Evolutionary conservation across 768 basidiomycete species (phyloP).

Genomic region (Wakefieldia striispora): DNA sequence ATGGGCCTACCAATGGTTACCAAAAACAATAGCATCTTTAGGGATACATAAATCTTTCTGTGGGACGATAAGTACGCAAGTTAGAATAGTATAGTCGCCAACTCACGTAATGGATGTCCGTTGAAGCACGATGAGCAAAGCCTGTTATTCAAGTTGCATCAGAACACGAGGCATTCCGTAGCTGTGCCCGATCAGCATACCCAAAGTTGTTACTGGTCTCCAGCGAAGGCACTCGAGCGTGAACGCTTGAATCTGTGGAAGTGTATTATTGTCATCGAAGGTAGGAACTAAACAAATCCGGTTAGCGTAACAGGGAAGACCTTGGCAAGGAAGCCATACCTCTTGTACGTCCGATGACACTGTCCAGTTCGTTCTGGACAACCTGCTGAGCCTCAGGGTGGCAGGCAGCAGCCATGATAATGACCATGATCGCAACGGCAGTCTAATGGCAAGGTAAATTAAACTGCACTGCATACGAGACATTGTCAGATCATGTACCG

Average conservation of each 20-base stretch:
- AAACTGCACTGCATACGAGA: slow-evolving; percentile 38
- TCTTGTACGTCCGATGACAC: slow-evolving; percentile 45
- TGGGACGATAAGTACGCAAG: slow-evolving; percentile 1
- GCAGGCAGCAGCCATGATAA: slow-evolving; percentile 57
- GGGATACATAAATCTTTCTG: slow-evolving; percentile 38
- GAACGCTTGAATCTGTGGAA: slow-evolving; percentile 41
- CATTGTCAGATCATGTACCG: slow-evolving; percentile 42
- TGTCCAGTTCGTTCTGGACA: slow-evolving; percentile 57
- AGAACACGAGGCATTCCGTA: background rate
- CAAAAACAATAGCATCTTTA: slow-evolving; percentile 36
- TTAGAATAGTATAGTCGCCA: background rate
- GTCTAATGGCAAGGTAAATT: slow-evolving; percentile 30
- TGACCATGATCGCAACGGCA: slow-evolving; percentile 54
- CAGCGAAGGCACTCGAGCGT: slow-evolving; percentile 41
- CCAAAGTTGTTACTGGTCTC: slow-evolving; percentile 38
- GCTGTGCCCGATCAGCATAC: slow-evolving; percentile 7
- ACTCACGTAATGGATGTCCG: slow-evolving; percentile 61
- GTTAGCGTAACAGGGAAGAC: background rate
- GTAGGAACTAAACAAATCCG: slow-evolving; percentile 33
- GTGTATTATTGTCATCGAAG: slow-evolving; percentile 28
- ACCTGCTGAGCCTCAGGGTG: slow-evolving; percentile 49
- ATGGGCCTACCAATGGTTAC: slow-evolving; percentile 35
- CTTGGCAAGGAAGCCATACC: slow-evolving; percentile 7
- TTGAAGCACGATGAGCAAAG: slow-evolving; percentile 62
- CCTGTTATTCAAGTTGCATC: slow-evolving; percentile 35